Percentiles rank a stretch among this genome's conserved stretches.
These are phyloP conservation scores for Aspergillus fructus DNA, from an alignment of 2,329 filamentous ascomycete species.

Conservation along the genomic window DNA sequence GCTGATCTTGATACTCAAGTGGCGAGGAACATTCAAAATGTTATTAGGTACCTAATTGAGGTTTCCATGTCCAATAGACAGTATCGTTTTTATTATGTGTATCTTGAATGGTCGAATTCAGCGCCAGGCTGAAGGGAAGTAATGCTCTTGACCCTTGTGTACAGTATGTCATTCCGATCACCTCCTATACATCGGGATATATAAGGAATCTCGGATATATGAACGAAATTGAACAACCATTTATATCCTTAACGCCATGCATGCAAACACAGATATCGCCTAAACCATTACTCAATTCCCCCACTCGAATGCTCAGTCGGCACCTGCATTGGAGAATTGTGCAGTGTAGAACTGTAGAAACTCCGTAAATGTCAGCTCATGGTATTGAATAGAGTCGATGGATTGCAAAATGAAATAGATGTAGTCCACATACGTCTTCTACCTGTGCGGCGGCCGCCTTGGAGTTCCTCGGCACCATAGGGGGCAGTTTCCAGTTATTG, in stretches of 20 bases:
- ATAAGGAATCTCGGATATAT: neutral
- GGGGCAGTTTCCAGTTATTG: conserved; percentile 81
- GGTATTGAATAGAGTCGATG: neutral
- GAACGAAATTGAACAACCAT: neutral
- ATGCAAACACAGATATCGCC: conserved; percentile 14
- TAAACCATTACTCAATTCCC: neutral
- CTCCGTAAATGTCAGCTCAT: conserved; percentile 32
- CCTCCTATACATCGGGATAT: neutral
- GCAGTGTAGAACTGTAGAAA: conserved; percentile 38
- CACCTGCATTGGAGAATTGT: conserved; percentile 34
- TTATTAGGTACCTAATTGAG: neutral
- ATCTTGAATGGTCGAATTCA: neutral
- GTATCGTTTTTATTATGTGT: neutral
- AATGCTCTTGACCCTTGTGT: neutral
- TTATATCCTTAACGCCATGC: conserved; percentile 16
- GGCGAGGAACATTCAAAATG: neutral
- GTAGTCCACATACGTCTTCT: conserved; percentile 41
- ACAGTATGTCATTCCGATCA: neutral
- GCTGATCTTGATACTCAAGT: neutral
- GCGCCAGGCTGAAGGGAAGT: neutral
- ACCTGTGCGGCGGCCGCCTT: conserved; percentile 39
- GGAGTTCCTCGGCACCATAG: conserved; percentile 27
- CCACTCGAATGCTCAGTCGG: conserved; percentile 23
- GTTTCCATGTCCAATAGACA: neutral
- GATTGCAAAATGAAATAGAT: neutral